phyloP scores from a whole-genome alignment of 106 monocot genomes.

The Amphibolis antarctica region DNA sequence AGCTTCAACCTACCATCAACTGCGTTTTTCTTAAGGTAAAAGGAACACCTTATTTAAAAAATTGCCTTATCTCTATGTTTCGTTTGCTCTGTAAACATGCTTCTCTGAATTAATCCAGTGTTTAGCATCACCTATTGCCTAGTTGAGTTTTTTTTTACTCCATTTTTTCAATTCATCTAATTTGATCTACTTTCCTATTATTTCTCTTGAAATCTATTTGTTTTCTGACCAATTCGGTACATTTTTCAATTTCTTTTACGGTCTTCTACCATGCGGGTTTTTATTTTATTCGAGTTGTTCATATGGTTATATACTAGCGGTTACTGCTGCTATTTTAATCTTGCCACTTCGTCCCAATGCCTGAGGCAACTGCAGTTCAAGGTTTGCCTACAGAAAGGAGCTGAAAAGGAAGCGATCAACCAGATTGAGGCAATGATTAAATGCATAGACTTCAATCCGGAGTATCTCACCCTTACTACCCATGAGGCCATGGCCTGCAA shows the following conservation, averaged over 20 bases:
- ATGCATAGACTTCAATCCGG: constrained; percentile 74
- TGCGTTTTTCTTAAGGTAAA: constrained; percentile 87
- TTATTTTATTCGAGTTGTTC: no score
- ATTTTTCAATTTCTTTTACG: no score
- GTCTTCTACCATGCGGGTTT: no score
- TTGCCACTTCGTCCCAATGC: background rate
- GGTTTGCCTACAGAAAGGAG: constrained; percentile 65
- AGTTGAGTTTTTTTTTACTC: no score
- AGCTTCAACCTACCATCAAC: constrained; percentile 85
- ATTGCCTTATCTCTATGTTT: background rate
- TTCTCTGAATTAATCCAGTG: background rate
- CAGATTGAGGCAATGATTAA: constrained; percentile 64
- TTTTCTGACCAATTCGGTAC: no score
- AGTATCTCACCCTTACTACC: constrained; percentile 68
- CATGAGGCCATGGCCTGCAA: constrained; percentile 78
- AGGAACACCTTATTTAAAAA: background rate
- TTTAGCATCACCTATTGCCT: no score
- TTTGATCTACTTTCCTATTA: no score
- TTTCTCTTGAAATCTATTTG: no score
- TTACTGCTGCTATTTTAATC: background rate
- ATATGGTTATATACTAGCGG: no score
- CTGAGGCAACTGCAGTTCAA: constrained; percentile 43
- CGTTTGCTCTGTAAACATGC: background rate
- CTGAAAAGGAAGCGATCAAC: constrained; percentile 59
- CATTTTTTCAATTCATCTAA: no score